Evolutionary conservation across 1,284 basidiomycete species (phyloP).

Genomic region (Melanopsichium pennsylvanicum): DNA sequence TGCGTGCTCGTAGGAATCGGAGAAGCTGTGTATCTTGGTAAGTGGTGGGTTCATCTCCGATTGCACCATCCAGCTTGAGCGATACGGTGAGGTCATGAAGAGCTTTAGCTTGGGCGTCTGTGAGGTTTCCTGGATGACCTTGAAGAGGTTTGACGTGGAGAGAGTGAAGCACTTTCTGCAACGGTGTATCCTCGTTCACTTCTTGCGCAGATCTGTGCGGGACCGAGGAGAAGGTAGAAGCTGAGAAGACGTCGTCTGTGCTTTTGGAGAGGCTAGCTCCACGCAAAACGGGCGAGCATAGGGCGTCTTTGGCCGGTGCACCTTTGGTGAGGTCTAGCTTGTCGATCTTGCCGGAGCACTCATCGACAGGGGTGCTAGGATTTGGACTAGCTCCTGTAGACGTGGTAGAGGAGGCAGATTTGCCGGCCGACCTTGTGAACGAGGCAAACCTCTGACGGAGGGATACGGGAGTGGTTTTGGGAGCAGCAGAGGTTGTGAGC

Average conservation of each 20-base stretch:
- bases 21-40: slow-evolving; percentile 51
- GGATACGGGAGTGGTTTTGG: slow-evolving; percentile 11
- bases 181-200: slow-evolving; percentile 22
- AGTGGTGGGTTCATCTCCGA: slow-evolving; percentile 32
- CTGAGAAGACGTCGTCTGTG: slow-evolving; percentile 9
- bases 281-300: slow-evolving; percentile 11
- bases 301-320: slow-evolving; percentile 1
- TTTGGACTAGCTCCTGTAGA: slow-evolving; percentile 10
- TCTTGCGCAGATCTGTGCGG: slow-evolving; percentile 3
- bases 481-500: neutral
- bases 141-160: slow-evolving; percentile 32
- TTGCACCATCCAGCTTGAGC: slow-evolving; percentile 32
- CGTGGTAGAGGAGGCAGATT: slow-evolving; percentile 4
- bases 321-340: slow-evolving; percentile 16
- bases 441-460: slow-evolving; percentile 29
- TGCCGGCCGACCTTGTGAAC: slow-evolving; percentile 32
- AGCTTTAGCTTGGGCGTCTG: slow-evolving; percentile 39
- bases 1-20: slow-evolving; percentile 60
- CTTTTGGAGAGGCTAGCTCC: slow-evolving; percentile 2
- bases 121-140: slow-evolving; percentile 60
- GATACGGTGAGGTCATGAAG: slow-evolving; percentile 33
- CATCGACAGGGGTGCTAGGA: slow-evolving; percentile 6
- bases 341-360: slow-evolving; percentile 12
- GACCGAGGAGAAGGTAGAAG: neutral
- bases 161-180: slow-evolving; percentile 14